A percentile compares a stretch with the other conserved stretches of the same genome.
phyloP scores from a whole-genome alignment of 441 rosid species.

The Pelargonium australe region DNA sequence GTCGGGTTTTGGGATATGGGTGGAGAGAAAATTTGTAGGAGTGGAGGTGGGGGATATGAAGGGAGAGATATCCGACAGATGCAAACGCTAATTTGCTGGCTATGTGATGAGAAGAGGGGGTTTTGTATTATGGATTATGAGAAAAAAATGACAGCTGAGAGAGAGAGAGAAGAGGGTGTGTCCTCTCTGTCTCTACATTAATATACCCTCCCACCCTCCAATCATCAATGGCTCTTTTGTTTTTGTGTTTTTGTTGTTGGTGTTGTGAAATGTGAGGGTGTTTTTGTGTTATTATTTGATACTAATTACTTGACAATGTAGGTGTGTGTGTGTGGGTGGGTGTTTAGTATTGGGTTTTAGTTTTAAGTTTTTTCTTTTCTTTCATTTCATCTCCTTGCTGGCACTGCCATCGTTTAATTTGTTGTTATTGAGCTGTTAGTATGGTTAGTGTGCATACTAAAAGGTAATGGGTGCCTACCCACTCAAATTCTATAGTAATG shows the following conservation, averaged over 20 bases:
- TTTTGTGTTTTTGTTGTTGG: neutral
- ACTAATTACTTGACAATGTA: no score
- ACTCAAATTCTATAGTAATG: no score
- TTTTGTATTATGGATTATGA: conserved; percentile 2
- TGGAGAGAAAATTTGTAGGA: neutral
- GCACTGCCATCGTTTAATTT: no score
- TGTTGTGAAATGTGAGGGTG: neutral
- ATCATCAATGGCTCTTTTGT: conserved; percentile 5
- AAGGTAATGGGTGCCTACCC: no score
- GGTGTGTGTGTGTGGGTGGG: no score
- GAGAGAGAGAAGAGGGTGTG: conserved; percentile 19
- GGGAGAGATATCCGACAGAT: conserved; percentile 37
- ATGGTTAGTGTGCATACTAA: no score
- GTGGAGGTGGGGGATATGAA: conserved; percentile 21
- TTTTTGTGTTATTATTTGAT: no score
- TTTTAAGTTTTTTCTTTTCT: no score
- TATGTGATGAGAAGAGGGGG: conserved; percentile 6
- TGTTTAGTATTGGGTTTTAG: no score
- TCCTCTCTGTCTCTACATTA: conserved; percentile 41
- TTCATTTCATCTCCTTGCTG: no score
- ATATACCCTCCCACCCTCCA: conserved; percentile 30
- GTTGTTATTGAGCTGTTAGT: no score
- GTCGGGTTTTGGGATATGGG: neutral
- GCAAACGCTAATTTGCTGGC: conserved; percentile 59
- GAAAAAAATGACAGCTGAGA: conserved; percentile 6